These are phyloP conservation scores for Laguncularia racemosa DNA, from an alignment of 345 rosid species.

Conservation along the genomic window DNA sequence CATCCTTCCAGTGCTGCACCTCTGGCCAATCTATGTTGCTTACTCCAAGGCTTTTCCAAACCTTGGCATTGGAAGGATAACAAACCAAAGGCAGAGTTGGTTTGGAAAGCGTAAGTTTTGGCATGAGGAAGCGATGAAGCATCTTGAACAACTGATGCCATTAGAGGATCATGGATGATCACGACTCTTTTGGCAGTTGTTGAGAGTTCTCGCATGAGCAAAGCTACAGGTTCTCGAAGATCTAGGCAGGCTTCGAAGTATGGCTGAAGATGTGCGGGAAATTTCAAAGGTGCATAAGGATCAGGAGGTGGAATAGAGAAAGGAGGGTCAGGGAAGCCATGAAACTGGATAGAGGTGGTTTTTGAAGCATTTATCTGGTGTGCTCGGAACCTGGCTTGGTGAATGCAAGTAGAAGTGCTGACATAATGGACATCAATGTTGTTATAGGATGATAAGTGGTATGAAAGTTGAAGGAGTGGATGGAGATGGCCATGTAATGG, in stretches of 20 bases:
- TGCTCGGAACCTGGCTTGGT: slow-evolving; percentile 28
- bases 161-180: slow-evolving; percentile 34
- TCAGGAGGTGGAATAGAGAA: slow-evolving; percentile 25
- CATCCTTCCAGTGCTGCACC: slow-evolving; percentile 42
- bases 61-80: slow-evolving; percentile 15
- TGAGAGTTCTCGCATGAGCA: slow-evolving; percentile 20
- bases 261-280: slow-evolving; percentile 41
- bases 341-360: slow-evolving; percentile 19
- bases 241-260: slow-evolving; percentile 20
- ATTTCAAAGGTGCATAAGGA: slow-evolving; percentile 20
- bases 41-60: slow-evolving; percentile 9
- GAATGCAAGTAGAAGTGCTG: slow-evolving; percentile 33
- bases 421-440: slow-evolving; percentile 34
- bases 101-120: slow-evolving; percentile 33
- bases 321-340: slow-evolving; percentile 25
- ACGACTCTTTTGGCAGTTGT: slow-evolving; percentile 15
- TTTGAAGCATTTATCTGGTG: slow-evolving; percentile 22
- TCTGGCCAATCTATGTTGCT: not conserved
- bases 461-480: slow-evolving; percentile 49
- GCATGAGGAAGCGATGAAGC: slow-evolving; percentile 19
- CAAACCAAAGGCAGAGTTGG: slow-evolving; percentile 28
- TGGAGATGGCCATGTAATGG: slow-evolving; percentile 54
- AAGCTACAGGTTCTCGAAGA: slow-evolving; percentile 20
- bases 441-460: slow-evolving; percentile 24
- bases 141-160: slow-evolving; percentile 35